A percentile compares a stretch with the other conserved stretches of the same genome.
Evolutionary conservation across 805 yeast species (phyloP).

Genomic region (Candida ponderosae): DNA sequence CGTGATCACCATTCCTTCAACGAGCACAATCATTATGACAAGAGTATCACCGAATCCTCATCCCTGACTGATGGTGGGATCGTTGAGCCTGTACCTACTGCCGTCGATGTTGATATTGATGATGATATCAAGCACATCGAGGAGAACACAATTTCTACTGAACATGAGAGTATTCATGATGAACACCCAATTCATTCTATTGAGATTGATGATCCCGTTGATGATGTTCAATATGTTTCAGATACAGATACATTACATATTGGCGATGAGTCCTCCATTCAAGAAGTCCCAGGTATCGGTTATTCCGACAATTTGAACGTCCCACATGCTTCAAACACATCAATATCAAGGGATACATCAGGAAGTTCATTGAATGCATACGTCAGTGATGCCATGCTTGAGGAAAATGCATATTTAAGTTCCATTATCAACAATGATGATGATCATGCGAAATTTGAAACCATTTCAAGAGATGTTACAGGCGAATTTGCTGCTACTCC

Average conservation of each 20-base stretch:
- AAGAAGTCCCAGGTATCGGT: constrained; percentile 5
- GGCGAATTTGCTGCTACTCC: background rate
- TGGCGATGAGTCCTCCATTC: constrained; percentile 3
- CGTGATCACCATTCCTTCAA: too few species aligned
- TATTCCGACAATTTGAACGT: constrained; percentile 1
- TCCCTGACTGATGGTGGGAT: too few species aligned
- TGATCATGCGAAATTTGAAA: background rate
- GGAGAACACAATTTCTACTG: too few species aligned
- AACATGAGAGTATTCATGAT: constrained; percentile 1
- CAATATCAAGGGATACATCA: background rate
- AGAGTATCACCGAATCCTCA: too few species aligned
- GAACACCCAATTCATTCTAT: background rate
- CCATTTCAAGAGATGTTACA: constrained; percentile 1
- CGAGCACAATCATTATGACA: too few species aligned
- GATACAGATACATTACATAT: constrained; percentile 19
- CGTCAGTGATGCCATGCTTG: constrained; percentile 2
- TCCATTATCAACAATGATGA: constrained; percentile 10
- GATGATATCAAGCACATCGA: too few species aligned
- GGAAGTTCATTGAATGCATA: background rate
- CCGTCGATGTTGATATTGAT: too few species aligned
- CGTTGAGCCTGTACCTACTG: too few species aligned
- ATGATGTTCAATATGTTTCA: constrained; percentile 6
- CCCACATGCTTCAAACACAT: background rate
- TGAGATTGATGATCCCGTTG: background rate
- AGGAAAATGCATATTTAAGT: constrained; percentile 17